phyloP scores from a whole-genome alignment of 768 basidiomycete species.

The Solioccasus polychromus region DNA sequence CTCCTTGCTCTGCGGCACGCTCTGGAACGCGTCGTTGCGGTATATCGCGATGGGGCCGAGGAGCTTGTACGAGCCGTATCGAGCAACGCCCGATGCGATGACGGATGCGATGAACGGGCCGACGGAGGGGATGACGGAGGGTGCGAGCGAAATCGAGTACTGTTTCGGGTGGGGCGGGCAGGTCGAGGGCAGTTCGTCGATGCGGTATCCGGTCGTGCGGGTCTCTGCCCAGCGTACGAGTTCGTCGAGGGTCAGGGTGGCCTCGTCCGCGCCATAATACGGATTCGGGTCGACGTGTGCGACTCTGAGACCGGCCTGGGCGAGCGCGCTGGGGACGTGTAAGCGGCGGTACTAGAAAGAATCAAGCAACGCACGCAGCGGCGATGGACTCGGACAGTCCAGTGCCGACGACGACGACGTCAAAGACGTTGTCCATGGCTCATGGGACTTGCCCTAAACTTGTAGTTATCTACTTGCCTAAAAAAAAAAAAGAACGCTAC shows the following conservation, averaged over 20 bases:
- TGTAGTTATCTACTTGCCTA: slow-evolving; percentile 1
- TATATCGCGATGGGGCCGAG: slow-evolving; percentile 69
- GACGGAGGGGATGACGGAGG: slow-evolving; percentile 73
- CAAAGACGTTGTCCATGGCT: slow-evolving; percentile 47
- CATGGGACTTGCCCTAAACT: slow-evolving; percentile 26
- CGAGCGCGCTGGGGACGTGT: slow-evolving; percentile 61
- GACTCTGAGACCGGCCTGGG: slow-evolving; percentile 84
- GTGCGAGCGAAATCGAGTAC: slow-evolving; percentile 85
- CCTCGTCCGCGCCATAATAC: slow-evolving; percentile 84
- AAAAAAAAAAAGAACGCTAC: too few relatives aligned
- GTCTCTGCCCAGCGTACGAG: slow-evolving; percentile 64
- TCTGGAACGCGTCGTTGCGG: slow-evolving; percentile 45
- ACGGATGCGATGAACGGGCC: slow-evolving; percentile 80
- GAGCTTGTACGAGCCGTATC: slow-evolving; percentile 88
- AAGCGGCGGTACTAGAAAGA: slow-evolving; percentile 3
- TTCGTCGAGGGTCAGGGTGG: slow-evolving; percentile 80
- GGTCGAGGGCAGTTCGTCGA: slow-evolving; percentile 40
- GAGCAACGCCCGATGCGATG: slow-evolving; percentile 78
- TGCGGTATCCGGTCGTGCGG: slow-evolving; percentile 24
- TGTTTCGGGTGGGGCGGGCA: slow-evolving; percentile 60
- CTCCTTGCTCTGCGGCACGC: slow-evolving; percentile 88
- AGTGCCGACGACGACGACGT: slow-evolving; percentile 72
- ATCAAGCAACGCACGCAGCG: slow-evolving; percentile 67
- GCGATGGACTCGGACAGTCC: slow-evolving; percentile 81
- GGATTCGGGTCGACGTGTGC: slow-evolving; percentile 83